Base-by-base conservation (phyloP, 768 basidiomycete genomes). In the Xanthoconium stramineum region DNA sequence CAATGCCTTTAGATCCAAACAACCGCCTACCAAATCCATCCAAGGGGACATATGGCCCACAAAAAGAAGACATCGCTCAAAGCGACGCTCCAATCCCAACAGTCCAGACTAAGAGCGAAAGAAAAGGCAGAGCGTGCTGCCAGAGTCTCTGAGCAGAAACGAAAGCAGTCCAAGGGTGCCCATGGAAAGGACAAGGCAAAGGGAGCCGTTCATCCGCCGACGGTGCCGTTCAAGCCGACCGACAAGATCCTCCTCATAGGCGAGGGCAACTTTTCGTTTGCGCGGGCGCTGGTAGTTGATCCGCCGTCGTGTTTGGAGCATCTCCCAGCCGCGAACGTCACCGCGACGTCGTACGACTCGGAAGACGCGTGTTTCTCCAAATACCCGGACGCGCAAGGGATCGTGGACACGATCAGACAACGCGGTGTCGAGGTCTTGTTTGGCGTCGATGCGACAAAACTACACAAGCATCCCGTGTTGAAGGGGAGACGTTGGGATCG, bases 211-310 rank as follows among this genome's bases (percentile, higher is more conserved):
- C 74, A 62, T 36, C 74, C 66, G n/a, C 74, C 77, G 1, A 88
- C 81, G 0, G 76, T 89, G 10, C 90, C 89, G 0, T 91, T 90
- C 71, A 69, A 68, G 14, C 66, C 81, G 0, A 83, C 81, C 9
- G 86, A 91, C 65, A 81, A 69, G 47, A 86, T 92, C 35, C 76
- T 91, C 20, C 79, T 96, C 32, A 75, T 98, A 50, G 96, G 95
- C 10, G 96, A 98, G 76, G 96, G 93, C 12, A 92, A 98, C 70
- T 98, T 98, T 66, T 96, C 95, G 1, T 98, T 91, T 64, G 80
- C 94, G 3, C 83, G 82, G 29, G 85, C 94, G 15, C 78, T 98
- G 15, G 71, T 91, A 29, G 62, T 75, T 13, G 62, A 75, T 49
- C 78, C 83, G 0, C 76, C 78, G 3, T 54, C 72, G 35, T 67